Conservation (phyloP, 2,329 filamentous ascomycete genomes). For the Chalaropsis ovoidea region DNA sequence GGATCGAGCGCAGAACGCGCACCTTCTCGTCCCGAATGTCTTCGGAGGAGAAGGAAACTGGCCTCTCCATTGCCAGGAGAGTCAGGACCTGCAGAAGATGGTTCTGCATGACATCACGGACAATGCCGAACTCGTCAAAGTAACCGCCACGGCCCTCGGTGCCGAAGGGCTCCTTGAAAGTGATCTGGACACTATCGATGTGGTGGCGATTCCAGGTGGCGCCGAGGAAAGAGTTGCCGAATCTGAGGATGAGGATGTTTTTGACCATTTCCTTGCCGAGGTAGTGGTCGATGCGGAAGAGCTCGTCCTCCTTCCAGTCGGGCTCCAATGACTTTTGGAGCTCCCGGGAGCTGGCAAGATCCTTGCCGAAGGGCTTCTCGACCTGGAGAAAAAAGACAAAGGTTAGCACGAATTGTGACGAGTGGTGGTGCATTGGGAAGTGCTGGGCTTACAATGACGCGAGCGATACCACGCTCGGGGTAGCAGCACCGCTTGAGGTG, state of each 20-base stretch:
- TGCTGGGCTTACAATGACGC: conserved; percentile 67
- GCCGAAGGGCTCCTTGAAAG: conserved; percentile 98
- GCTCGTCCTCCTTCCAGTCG: conserved; percentile 97
- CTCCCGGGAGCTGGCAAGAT: conserved; percentile 85
- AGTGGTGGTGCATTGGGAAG: conserved; percentile 26
- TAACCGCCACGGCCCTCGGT: conserved; percentile 96
- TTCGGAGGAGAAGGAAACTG: conserved; percentile 94
- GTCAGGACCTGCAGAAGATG: conserved; percentile 94
- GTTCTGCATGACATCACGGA: conserved; percentile 99
- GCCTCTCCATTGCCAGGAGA: conserved; percentile 92
- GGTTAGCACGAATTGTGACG: conserved; percentile 27
- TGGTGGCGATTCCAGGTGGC: conserved; percentile 98
- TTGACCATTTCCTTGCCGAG: conserved; percentile 99
- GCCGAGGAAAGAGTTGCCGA: conserved; percentile 97
- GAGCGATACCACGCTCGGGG: conserved; percentile 76
- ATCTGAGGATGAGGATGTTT: conserved; percentile 95
- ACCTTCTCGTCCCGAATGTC: conserved; percentile 99
- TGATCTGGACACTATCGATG: conserved; percentile 98
- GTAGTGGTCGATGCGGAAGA: conserved; percentile 99
- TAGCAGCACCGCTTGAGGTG: conserved; percentile 97
- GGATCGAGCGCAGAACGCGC: conserved; percentile 84
- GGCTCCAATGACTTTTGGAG: conserved; percentile 90
- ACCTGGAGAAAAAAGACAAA: conserved; percentile 45
- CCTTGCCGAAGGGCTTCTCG: conserved; percentile 98
- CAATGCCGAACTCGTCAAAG: conserved; percentile 98